Conservation (phyloP, 2,329 filamentous ascomycete species). For the Dactylonectria estremocensis region DNA sequence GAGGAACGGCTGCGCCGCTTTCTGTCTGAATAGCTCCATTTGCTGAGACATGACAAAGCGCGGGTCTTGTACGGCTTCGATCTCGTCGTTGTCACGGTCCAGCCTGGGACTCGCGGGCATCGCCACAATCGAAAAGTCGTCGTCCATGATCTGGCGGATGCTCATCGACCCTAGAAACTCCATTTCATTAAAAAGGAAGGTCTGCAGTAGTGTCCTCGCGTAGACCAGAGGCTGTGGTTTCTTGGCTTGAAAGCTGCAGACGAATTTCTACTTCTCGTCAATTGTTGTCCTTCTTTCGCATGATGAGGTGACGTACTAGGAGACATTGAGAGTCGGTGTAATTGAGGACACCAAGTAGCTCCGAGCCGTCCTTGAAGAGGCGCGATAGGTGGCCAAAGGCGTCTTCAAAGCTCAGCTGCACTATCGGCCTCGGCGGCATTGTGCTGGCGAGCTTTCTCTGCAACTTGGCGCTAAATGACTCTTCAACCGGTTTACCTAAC, state of each 20-base stretch:
- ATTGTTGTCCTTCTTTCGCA: not conserved
- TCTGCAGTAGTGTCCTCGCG: constrained; percentile 84
- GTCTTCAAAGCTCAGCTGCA: constrained; percentile 81
- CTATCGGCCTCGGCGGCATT: constrained; percentile 92
- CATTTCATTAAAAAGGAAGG: constrained; percentile 81
- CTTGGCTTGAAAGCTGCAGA: constrained; percentile 81
- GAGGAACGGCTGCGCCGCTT: constrained; percentile 79
- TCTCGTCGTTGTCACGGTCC: constrained; percentile 80
- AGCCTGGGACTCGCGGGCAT: constrained; percentile 81
- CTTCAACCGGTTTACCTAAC: constrained; percentile 76
- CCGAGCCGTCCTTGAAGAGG: constrained; percentile 80
- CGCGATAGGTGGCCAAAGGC: constrained; percentile 79
- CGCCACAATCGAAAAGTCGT: constrained; percentile 84
- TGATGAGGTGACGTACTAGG: constrained; percentile 66
- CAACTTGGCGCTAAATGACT: constrained; percentile 91
- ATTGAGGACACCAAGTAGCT: constrained; percentile 77
- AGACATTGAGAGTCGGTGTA: constrained; percentile 79
- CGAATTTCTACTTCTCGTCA: constrained; percentile 71
- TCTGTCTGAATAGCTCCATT: constrained; percentile 79
- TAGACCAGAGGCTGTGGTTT: constrained; percentile 89
- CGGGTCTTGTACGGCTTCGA: constrained; percentile 82
- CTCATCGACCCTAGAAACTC: constrained; percentile 77
- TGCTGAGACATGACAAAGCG: constrained; percentile 80
- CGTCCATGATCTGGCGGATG: constrained; percentile 82
- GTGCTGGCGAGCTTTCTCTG: constrained; percentile 94